A percentile compares a stretch with the other conserved stretches of the same genome.
phyloP scores from a whole-genome alignment of 2,329 filamentous ascomycete genomes.

The Xylaria sp. region DNA sequence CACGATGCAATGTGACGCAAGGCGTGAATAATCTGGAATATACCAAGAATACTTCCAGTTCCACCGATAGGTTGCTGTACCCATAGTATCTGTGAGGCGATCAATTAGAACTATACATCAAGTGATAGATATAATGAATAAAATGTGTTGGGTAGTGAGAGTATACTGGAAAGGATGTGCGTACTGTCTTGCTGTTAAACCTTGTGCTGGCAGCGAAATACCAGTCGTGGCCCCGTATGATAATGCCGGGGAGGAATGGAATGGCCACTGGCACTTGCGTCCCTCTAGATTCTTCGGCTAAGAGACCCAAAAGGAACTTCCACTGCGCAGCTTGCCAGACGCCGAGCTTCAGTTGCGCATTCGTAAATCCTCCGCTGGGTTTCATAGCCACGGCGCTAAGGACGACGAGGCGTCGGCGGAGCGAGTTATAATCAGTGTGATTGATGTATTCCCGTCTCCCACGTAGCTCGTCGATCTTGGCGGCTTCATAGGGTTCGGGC shows the following conservation, averaged over 20 bases:
- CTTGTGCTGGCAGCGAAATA: constrained; percentile 31
- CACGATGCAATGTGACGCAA: constrained; percentile 28
- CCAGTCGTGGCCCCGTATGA: constrained; percentile 35
- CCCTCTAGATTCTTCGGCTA: constrained; percentile 9
- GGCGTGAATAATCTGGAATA: constrained; percentile 30
- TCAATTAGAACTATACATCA: no score
- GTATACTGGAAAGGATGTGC: constrained; percentile 3
- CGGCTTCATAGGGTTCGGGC: constrained; percentile 7
- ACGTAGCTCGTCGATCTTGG: constrained; percentile 18
- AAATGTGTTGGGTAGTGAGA: no score
- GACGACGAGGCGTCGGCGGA: constrained; percentile 33
- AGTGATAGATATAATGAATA: no score
- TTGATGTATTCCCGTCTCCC: constrained; percentile 32
- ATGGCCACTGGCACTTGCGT: constrained; percentile 15
- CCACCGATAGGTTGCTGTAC: constrained; percentile 25
- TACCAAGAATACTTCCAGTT: constrained; percentile 23
- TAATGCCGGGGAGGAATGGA: constrained; percentile 31
- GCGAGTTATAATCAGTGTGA: constrained; percentile 37
- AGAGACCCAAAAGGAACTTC: constrained; percentile 15
- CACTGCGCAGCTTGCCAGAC: constrained; percentile 43
- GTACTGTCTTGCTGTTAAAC: constrained; percentile 25
- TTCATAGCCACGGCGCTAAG: constrained; percentile 42
- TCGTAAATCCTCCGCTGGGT: constrained; percentile 30
- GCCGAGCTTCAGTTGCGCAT: constrained; percentile 38
- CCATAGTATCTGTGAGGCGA: constrained; percentile 24